phyloP scores from a whole-genome alignment of 2,329 filamentous ascomycete genomes.

The Nigrospora osmanthi region DNA sequence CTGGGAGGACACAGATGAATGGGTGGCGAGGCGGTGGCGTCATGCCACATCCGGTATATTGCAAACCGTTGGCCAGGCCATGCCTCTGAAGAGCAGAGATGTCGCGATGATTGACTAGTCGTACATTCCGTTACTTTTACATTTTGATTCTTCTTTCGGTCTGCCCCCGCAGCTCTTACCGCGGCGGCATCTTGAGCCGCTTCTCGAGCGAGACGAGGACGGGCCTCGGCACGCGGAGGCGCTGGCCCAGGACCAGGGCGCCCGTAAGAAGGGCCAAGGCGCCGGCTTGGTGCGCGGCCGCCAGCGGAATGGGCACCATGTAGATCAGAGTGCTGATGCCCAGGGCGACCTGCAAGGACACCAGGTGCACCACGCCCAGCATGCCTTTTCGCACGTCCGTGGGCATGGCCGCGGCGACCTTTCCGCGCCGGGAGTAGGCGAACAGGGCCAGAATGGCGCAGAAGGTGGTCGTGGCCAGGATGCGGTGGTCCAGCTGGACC shows the following conservation, averaged over 20 bases:
- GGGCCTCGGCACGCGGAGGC: constrained; percentile 65
- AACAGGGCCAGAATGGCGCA: constrained; percentile 71
- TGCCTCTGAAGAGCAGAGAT: too few species aligned
- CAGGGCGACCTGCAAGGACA: constrained; percentile 71
- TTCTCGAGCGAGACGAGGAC: constrained; percentile 53
- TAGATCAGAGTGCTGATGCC: constrained; percentile 91
- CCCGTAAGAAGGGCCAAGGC: constrained; percentile 78
- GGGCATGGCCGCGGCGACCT: constrained; percentile 51
- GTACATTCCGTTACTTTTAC: too few species aligned
- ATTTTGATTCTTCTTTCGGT: too few species aligned
- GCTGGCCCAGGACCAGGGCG: constrained; percentile 69
- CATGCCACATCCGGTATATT: too few species aligned
- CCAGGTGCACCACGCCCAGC: constrained; percentile 75
- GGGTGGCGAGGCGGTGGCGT: too few species aligned
- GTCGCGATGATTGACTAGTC: too few species aligned
- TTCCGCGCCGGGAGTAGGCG: constrained; percentile 67
- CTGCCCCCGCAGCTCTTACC: background rate
- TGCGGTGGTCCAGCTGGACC: constrained; percentile 92
- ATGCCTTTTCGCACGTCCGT: constrained; percentile 59
- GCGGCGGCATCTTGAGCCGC: constrained; percentile 20
- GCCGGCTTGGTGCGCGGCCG: constrained; percentile 88
- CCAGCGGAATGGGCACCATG: constrained; percentile 81
- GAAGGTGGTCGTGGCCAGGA: constrained; percentile 85
- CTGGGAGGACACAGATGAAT: too few species aligned
- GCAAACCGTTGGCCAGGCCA: too few species aligned